Percentiles rank a stretch among this genome's conserved stretches.
phyloP scores from a whole-genome alignment of 768 basidiomycete genomes.

The Russula lepida region DNA sequence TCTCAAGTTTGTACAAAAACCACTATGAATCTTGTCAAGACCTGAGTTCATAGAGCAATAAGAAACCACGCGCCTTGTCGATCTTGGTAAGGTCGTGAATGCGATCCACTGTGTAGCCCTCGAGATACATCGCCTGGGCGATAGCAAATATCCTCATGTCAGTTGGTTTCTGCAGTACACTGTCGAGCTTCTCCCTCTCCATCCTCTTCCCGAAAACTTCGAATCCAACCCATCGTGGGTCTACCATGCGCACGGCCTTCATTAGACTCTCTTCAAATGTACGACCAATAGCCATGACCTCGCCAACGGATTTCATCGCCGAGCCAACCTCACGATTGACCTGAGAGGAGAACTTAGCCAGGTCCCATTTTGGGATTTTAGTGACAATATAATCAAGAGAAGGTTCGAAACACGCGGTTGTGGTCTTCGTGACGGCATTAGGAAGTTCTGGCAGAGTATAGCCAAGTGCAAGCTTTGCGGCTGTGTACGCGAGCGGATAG shows the following conservation, averaged over 20 bases:
- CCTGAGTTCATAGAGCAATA: not conserved
- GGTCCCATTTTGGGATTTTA: slow-evolving; percentile 99
- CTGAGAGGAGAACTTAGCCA: slow-evolving; percentile 92
- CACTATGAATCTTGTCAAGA: slow-evolving; percentile 42
- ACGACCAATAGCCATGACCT: slow-evolving; percentile 99
- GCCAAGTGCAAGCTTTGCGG: slow-evolving; percentile 96
- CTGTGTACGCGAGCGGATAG: slow-evolving; percentile 97
- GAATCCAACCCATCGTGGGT: slow-evolving; percentile 94
- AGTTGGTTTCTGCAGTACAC: slow-evolving; percentile 72
- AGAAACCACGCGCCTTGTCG: slow-evolving; percentile 59
- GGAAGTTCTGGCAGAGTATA: slow-evolving; percentile 96
- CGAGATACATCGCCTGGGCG: slow-evolving; percentile 95
- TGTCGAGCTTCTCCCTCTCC: slow-evolving; percentile 61
- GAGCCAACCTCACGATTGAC: slow-evolving; percentile 94
- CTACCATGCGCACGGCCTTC: slow-evolving; percentile 96
- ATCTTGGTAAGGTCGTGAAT: slow-evolving; percentile 95
- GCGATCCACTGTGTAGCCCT: slow-evolving; percentile 80
- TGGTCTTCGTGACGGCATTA: slow-evolving; percentile 98
- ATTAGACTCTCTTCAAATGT: slow-evolving; percentile 98
- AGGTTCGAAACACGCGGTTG: slow-evolving; percentile 98
- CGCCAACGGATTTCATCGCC: slow-evolving; percentile 98
- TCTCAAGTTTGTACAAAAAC: slow-evolving; percentile 99
- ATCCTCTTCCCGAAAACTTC: slow-evolving; percentile 81
- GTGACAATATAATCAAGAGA: slow-evolving; percentile 99
- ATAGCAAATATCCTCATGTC: slow-evolving; percentile 96